Percentiles rank a stretch among this genome's conserved stretches.
Evolutionary conservation across 179 eudicot species (phyloP).

Genomic region (Beta macrorhiza): DNA sequence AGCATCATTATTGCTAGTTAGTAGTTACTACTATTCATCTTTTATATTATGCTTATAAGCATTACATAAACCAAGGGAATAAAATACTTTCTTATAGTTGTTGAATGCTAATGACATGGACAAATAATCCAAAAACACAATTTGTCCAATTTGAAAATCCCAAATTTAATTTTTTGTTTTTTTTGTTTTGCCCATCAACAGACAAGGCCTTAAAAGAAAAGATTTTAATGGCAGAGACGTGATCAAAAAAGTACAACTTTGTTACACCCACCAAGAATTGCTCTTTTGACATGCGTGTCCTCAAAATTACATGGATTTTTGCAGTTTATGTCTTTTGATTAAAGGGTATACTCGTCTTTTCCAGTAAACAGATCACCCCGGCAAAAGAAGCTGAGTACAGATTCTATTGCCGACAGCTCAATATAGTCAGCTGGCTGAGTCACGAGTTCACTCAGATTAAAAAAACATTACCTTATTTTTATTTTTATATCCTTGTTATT

Average conservation of each 20-base stretch:
- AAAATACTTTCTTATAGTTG: not conserved
- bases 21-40: not conserved
- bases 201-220: conserved; percentile 36
- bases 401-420: conserved; percentile 45
- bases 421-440: conserved; percentile 18
- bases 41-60: not conserved
- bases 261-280: conserved; percentile 4
- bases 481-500: not conserved
- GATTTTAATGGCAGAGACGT: conserved; percentile 43
- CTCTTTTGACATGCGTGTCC: conserved; percentile 25
- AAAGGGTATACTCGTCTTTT: conserved; percentile 37
- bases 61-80: conserved; percentile 12
- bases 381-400: conserved; percentile 37
- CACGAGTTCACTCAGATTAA: conserved; percentile 26
- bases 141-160: conserved; percentile 37
- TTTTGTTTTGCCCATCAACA: conserved; percentile 12
- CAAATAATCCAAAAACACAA: conserved; percentile 27
- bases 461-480: conserved; percentile 4
- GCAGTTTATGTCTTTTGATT: not conserved
- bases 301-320: conserved; percentile 14
- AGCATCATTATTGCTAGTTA: not conserved
- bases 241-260: conserved; percentile 32
- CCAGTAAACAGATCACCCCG: conserved; percentile 26
- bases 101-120: conserved; percentile 24
- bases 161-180: not conserved